Conservation (phyloP, 179 eudicot species). For the Corrigiola litoralis region DNA sequence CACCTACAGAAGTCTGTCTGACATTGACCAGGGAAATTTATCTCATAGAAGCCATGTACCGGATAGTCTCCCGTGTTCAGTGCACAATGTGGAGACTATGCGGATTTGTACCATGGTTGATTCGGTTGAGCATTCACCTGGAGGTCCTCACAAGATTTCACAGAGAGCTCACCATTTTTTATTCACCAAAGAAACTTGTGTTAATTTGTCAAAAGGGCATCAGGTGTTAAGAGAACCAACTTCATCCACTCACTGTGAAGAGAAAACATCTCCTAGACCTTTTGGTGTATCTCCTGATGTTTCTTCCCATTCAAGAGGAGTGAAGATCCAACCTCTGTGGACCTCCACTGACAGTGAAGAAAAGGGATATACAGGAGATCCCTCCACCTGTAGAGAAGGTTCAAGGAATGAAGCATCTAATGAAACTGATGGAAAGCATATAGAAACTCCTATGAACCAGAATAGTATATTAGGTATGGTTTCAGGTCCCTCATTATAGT, state of each 20-base stretch:
- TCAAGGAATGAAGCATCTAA: conserved; percentile 59
- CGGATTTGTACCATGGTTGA: conserved; percentile 42
- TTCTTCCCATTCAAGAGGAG: conserved; percentile 27
- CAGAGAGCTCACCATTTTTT: conserved; percentile 50
- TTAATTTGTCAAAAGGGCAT: conserved; percentile 26
- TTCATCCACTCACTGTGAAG: conserved; percentile 16
- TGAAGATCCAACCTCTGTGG: conserved; percentile 50
- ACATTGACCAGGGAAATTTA: conserved; percentile 18
- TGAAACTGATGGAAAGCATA: conserved; percentile 57
- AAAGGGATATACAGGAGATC: conserved; percentile 32
- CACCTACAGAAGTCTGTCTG: conserved; percentile 10
- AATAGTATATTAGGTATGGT: conserved; percentile 35
- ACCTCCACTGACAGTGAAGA: conserved; percentile 54
- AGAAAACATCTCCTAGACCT: conserved; percentile 24
- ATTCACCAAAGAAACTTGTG: conserved; percentile 45
- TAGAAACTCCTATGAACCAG: conserved; percentile 32
- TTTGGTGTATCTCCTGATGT: conserved; percentile 19
- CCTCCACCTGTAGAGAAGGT: conserved; percentile 22
- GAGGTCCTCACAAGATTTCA: conserved; percentile 40
- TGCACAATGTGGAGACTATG: conserved; percentile 41
- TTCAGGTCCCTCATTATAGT: not conserved
- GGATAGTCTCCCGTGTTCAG: conserved; percentile 27
- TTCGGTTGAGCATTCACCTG: conserved; percentile 31
- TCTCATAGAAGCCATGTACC: no score
- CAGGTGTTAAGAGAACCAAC: conserved; percentile 24